Percentiles rank a stretch among this genome's conserved stretches.
Evolutionary conservation across 331 rosid species (phyloP).

Genomic region (Phaseolus coccineus): DNA sequence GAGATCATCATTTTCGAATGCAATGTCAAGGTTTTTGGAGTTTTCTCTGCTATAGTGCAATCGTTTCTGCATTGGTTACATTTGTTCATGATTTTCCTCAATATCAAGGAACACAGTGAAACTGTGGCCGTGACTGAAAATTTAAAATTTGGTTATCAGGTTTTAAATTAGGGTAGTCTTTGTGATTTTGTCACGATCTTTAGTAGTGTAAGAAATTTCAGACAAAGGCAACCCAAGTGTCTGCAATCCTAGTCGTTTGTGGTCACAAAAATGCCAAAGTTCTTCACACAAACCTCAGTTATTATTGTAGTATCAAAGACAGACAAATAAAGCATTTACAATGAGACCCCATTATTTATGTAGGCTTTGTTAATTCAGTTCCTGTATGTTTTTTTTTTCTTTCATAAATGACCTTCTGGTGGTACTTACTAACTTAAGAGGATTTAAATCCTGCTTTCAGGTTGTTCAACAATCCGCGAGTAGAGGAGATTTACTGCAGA

Average conservation of each 20-base stretch:
- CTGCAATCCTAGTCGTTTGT: too few species aligned
- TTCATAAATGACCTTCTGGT: not conserved
- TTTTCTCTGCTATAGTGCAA: too few species aligned
- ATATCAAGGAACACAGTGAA: too few species aligned
- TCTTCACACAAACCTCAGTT: not conserved
- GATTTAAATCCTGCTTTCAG: constrained; percentile 65
- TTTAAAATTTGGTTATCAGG: too few species aligned
- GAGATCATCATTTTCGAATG: not conserved
- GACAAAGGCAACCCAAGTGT: too few species aligned
- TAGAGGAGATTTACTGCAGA: constrained; percentile 78
- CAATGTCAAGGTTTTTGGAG: too few species aligned
- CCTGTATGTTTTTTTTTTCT: not conserved
- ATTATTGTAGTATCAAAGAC: not conserved
- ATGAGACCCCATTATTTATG: not conserved
- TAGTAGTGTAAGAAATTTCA: too few species aligned
- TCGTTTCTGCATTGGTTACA: too few species aligned
- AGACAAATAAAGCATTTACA: not conserved
- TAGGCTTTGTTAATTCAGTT: not conserved
- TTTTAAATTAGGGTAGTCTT: too few species aligned
- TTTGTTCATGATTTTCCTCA: too few species aligned
- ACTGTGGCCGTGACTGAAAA: too few species aligned
- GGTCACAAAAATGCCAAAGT: not conserved
- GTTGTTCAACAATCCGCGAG: constrained; percentile 74
- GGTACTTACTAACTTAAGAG: not conserved
- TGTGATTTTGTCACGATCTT: not conserved